Percentiles rank a stretch among this genome's conserved stretches.
phyloP scores from a whole-genome alignment of 1,284 basidiomycete species.

The Albatrellus sp. region DNA sequence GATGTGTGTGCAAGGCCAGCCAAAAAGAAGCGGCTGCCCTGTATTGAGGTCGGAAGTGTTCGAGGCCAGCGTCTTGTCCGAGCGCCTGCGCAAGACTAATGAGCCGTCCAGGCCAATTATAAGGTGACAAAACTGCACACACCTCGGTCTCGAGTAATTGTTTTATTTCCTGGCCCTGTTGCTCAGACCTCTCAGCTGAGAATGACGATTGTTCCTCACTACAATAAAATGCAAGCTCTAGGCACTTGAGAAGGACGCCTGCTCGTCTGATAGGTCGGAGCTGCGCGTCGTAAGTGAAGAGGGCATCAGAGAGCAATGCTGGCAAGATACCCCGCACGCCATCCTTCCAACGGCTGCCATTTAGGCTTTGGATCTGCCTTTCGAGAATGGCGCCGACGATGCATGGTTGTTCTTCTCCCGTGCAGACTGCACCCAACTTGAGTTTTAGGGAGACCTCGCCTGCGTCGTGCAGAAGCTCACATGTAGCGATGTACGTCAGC shows the following conservation, averaged over 20 bases:
- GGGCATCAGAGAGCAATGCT: slow-evolving; percentile 32
- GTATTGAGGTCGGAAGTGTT: slow-evolving; percentile 32
- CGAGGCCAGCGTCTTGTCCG: slow-evolving; percentile 26
- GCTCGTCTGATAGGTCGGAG: slow-evolving; percentile 42
- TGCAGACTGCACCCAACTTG: slow-evolving; percentile 5
- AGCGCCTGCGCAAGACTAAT: slow-evolving; percentile 20
- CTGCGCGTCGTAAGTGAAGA: slow-evolving; percentile 33
- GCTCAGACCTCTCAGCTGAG: slow-evolving; percentile 12
- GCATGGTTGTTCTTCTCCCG: slow-evolving; percentile 4
- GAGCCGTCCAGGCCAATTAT: not conserved
- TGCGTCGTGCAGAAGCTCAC: slow-evolving; percentile 44
- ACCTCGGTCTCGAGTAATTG: slow-evolving; percentile 29
- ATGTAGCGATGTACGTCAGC: slow-evolving; percentile 49
- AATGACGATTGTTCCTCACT: slow-evolving; percentile 13
- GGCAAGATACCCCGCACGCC: slow-evolving; percentile 27
- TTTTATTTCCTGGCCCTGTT: slow-evolving; percentile 30
- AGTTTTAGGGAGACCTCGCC: slow-evolving; percentile 31
- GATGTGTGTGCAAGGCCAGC: slow-evolving; percentile 53
- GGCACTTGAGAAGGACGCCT: slow-evolving; percentile 33
- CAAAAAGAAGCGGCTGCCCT: slow-evolving; percentile 43
- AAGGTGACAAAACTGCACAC: slow-evolving; percentile 8
- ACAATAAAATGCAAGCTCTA: slow-evolving; percentile 41
- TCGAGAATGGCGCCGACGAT: slow-evolving; percentile 46
- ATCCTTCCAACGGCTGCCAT: slow-evolving; percentile 42
- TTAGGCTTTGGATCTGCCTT: slow-evolving; percentile 43